These are phyloP conservation scores for Sordariomycetes sp. DNA, from an alignment of 2,329 filamentous ascomycete genomes.

Conservation along the genomic window DNA sequence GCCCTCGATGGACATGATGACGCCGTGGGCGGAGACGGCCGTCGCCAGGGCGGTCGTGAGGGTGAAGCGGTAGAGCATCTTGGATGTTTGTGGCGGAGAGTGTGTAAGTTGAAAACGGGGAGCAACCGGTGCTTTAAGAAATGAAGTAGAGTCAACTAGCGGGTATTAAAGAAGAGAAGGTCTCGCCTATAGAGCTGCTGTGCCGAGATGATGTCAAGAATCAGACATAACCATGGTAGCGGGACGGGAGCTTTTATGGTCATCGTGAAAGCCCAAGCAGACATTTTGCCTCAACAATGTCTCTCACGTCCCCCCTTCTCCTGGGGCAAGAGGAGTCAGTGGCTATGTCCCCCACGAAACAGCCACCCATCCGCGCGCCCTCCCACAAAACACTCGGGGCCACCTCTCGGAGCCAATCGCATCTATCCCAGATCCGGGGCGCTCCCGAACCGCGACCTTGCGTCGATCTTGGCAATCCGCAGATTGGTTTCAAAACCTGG, in stretches of 20 bases:
- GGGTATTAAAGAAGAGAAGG: not conserved
- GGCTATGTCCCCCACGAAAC: not conserved
- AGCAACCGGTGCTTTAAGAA: not conserved
- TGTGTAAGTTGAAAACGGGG: not conserved
- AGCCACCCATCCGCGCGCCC: not conserved
- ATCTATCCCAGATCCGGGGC: not conserved
- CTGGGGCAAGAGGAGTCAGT: not conserved
- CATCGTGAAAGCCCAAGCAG: not conserved
- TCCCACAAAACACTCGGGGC: not conserved
- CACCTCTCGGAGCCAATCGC: not conserved
- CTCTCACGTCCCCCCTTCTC: not conserved
- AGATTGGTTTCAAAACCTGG: not conserved
- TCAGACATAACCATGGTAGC: not conserved
- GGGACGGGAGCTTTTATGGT: not conserved
- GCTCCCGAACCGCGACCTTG: not conserved
- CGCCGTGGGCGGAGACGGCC: slow-evolving; percentile 45
- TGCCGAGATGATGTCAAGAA: not conserved
- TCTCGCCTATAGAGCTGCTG: not conserved
- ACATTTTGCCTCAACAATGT: not conserved
- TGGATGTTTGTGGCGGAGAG: not conserved
- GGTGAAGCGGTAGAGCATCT: slow-evolving; percentile 14
- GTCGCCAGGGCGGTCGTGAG: slow-evolving; percentile 27
- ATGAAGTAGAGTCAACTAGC: not conserved
- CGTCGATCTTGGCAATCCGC: not conserved
- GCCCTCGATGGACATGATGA: slow-evolving; percentile 43